Percentiles rank a stretch among this genome's conserved stretches.
Conservation (phyloP, 2,329 filamentous ascomycete species). For the Triangularia setosa region DNA sequence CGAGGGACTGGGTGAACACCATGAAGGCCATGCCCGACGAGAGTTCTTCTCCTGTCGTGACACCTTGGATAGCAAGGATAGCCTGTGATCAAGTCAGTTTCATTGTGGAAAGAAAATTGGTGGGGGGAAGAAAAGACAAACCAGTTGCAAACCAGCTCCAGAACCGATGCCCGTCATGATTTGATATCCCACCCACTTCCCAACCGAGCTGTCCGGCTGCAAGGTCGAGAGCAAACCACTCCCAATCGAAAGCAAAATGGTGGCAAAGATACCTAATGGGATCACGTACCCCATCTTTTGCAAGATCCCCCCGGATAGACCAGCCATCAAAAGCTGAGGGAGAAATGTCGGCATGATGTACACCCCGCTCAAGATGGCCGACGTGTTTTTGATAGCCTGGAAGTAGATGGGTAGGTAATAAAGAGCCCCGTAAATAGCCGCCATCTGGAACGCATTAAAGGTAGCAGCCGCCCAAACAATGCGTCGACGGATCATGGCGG, state of each 20-base stretch:
- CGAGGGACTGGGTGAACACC: conserved; percentile 23
- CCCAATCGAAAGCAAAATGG: too few relatives aligned
- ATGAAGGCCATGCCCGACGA: conserved; percentile 24
- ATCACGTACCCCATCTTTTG: too few relatives aligned
- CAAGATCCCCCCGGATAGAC: neutral
- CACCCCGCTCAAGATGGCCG: conserved; percentile 31
- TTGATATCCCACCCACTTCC: too few relatives aligned
- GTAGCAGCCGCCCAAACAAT: conserved; percentile 22
- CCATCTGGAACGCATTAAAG: conserved; percentile 19
- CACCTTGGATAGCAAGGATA: conserved; percentile 24
- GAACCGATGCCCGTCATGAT: too few relatives aligned
- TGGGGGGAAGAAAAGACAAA: too few relatives aligned
- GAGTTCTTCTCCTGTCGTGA: conserved; percentile 21
- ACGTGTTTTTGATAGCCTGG: conserved; percentile 31
- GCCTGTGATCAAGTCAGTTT: too few relatives aligned
- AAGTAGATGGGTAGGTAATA: conserved; percentile 36
- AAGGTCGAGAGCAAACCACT: too few relatives aligned
- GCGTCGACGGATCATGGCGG: conserved; percentile 21
- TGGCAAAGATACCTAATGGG: too few relatives aligned
- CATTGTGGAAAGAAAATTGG: too few relatives aligned
- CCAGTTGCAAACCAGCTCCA: too few relatives aligned
- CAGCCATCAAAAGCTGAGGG: conserved; percentile 15
- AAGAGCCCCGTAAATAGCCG: conserved; percentile 18
- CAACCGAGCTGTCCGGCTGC: too few relatives aligned
- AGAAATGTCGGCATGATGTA: conserved; percentile 29